Evolutionary conservation across 2,329 filamentous ascomycete species (phyloP), one percentile per base, ranked within the genome.

Genomic region (Arthrocladium fulminans): DNA sequence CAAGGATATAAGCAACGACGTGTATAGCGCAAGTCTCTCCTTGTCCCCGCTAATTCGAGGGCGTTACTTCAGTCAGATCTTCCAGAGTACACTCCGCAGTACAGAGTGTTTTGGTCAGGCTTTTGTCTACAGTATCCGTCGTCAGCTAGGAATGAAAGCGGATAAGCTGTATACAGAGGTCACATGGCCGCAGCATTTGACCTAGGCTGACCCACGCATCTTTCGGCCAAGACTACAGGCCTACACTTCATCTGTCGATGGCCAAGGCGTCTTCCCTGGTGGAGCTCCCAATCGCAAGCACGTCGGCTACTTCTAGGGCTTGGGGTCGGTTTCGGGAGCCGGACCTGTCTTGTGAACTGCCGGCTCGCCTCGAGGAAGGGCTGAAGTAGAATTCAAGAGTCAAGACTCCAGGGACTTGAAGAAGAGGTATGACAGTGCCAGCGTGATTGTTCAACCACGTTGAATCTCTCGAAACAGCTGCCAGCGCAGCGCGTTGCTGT

Each of bases 271-370:
- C 23, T 56, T 56, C 30, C 50, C 35, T 10, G 27, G 40, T 3
- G 46, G 51, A 39, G 17, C 49, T 39, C 22, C 19, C 17, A 48
- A 56, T 25, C 41, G 51, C 6, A 45, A 53, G 5, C 50, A 54
- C 42, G 48, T 56, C 50, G 52, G 53, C 3, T 56, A 51, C 48
- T 56, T 56, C 39, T 47, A 54, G 27, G 50, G 52, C 27, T 39
- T 56, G 7, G 47, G 51, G n/a, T 43, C 45, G 42, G 17, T 56
- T 54, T 23, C 50, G 43, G 23, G 50, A 54, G 32, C 25, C 32
- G 6, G 52, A 48, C 10, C 43, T 56, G n/a, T 52, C 54, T 9
- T 25, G 20, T 44, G 17, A 49, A 32, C 45, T 56, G 3, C 50
- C 50, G 19, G 41, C 45, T 12, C 50, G 44, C 20, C 37, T 52